Base-by-base conservation (phyloP, 345 rosid genomes). In the Chamaenerion angustifolium region DNA sequence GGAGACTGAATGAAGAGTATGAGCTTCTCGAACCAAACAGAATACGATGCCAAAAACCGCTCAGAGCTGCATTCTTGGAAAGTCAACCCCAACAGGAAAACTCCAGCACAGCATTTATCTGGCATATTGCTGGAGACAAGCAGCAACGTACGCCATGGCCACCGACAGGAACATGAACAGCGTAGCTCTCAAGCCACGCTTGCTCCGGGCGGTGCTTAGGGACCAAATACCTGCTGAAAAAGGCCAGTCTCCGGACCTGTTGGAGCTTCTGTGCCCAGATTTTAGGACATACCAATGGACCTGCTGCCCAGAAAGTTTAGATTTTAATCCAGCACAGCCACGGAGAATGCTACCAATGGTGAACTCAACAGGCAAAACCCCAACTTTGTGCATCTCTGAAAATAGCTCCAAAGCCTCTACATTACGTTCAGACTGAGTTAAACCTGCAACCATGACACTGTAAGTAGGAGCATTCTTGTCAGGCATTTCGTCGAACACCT, bases 101-200 rank as follows among this genome's bases (percentile, higher is more conserved):
- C 74, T 55, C 95, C 96, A 12, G 72, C 80, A 85, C 87, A 77
- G 52, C 89, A 78, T 65, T 77, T 82, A 74, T 84, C 87, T 75
- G 88, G 80, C 98, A n/a, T n/a, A n/a, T n/a, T n/a, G n/a, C n/a
- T n/a, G n/a, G n/a, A n/a, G n/a, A n/a, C n/a, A n/a, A 42, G 4
- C 18, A 43, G 23, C 54, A 12, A 76, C 77, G 82, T 67, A 70
- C 23, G 65, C 64, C n/a, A 63, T 71, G 8, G 76, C 70, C 56
- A 69, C 51, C 54, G 63, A 61, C 45, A 61, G 56, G 21, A 64
- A 65, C 74, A 74, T 80, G 83, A 9, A 63, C 59, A 93, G 80
- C 57, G 47, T 48, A 13, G 66, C 75, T 27, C 44, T 84, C 37
- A 87, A 78, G 63, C 85, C 96, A 13, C 71, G 70, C 12, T 58